phyloP scores from a whole-genome alignment of 2,329 filamentous ascomycete species.

The Polytolypa hystricis region DNA sequence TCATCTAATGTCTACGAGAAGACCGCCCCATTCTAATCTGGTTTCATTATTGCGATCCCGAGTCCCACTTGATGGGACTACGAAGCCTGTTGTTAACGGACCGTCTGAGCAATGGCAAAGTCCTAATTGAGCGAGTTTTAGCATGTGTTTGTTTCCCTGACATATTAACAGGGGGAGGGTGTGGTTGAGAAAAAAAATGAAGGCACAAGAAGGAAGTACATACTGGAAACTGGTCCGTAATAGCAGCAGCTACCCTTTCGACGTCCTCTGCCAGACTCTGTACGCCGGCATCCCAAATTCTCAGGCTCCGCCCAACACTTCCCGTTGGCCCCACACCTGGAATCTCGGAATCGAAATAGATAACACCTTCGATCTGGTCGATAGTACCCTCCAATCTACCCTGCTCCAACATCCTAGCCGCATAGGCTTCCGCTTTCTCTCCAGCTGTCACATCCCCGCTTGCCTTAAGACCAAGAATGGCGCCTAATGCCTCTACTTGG shows the following conservation, averaged over 20 bases:
- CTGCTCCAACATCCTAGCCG: slow-evolving; percentile 92
- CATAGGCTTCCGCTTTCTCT: slow-evolving; percentile 79
- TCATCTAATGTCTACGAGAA: no score
- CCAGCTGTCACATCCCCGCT: slow-evolving; percentile 37
- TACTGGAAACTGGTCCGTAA: slow-evolving; percentile 72
- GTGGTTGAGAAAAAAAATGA: neutral
- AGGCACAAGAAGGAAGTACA: slow-evolving; percentile 18
- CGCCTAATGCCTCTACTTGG: slow-evolving; percentile 60
- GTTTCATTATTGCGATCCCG: no score
- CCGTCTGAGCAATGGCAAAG: slow-evolving; percentile 25
- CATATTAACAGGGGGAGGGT: neutral
- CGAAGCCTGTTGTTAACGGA: slow-evolving; percentile 16
- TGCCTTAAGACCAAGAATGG: slow-evolving; percentile 60
- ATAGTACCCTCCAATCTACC: slow-evolving; percentile 78
- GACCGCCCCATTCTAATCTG: no score
- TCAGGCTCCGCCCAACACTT: slow-evolving; percentile 57
- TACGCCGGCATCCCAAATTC: slow-evolving; percentile 82
- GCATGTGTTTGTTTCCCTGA: neutral
- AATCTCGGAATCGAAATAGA: slow-evolving; percentile 69
- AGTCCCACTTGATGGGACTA: no score
- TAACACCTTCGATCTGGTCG: slow-evolving; percentile 81
- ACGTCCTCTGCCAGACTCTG: slow-evolving; percentile 79
- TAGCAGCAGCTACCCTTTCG: slow-evolving; percentile 69
- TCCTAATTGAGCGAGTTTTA: slow-evolving; percentile 17
- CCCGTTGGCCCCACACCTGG: slow-evolving; percentile 55